Conservation (phyloP, 768 basidiomycete species). For the Russula sp. region DNA sequence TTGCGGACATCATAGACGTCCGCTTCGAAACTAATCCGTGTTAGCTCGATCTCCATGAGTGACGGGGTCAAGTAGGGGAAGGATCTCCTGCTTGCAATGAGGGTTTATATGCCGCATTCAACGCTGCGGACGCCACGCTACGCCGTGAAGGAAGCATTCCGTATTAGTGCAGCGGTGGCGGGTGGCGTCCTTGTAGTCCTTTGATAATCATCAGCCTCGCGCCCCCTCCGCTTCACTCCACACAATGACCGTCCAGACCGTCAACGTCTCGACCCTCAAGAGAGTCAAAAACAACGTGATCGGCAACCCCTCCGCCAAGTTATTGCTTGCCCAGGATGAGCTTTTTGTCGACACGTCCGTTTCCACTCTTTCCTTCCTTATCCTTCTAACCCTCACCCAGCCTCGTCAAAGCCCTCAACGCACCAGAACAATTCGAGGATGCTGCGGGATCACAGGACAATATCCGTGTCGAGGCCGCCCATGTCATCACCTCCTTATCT, state of each 20-base stretch:
- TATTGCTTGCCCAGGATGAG: constrained; percentile 53
- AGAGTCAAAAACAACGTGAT: constrained; percentile 72
- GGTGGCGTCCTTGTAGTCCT: neutral
- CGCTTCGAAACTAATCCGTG: constrained; percentile 39
- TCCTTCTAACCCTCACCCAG: constrained; percentile 38
- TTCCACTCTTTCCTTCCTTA: neutral
- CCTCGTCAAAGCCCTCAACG: constrained; percentile 59
- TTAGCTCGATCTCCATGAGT: constrained; percentile 42
- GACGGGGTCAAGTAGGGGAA: neutral
- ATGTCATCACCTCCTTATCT: constrained; percentile 69
- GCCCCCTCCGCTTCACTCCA: neutral
- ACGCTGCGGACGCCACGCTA: neutral
- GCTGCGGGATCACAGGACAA: constrained; percentile 45
- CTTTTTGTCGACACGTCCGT: constrained; percentile 55
- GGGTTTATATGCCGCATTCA: neutral
- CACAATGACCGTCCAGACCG: constrained; percentile 34
- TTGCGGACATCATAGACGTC: constrained; percentile 57
- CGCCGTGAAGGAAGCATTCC: neutral
- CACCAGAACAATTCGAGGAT: constrained; percentile 37
- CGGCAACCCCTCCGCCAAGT: constrained; percentile 74
- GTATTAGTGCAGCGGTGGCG: neutral
- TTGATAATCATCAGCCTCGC: neutral
- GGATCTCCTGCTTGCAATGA: neutral
- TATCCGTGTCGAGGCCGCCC: constrained; percentile 68
- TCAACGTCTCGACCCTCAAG: constrained; percentile 50